Percentiles rank a stretch among this genome's conserved stretches.
phyloP scores from a whole-genome alignment of 371 early-diverging fungal species.

The Capniomyces stellatus region DNA sequence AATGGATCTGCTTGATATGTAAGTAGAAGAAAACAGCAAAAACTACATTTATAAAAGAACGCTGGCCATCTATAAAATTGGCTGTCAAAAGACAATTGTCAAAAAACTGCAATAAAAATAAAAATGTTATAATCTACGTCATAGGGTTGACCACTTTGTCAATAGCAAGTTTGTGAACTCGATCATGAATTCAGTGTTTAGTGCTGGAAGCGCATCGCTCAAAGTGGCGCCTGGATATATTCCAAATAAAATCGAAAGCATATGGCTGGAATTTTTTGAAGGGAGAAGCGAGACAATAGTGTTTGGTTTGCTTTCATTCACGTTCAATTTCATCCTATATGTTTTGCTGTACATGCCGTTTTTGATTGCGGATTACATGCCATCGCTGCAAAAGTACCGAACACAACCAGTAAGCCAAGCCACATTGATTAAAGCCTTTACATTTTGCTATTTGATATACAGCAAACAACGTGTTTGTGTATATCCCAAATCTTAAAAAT shows the following conservation, averaged over 20 bases:
- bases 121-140: no score
- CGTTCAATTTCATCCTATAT: constrained; percentile 60
- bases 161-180: neutral
- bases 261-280: constrained; percentile 42
- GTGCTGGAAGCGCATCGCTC: neutral
- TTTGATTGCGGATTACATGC: constrained; percentile 46
- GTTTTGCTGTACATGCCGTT: constrained; percentile 62
- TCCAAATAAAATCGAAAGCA: constrained; percentile 14
- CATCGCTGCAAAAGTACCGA: constrained; percentile 59
- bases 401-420: constrained; percentile 45
- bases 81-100: no score
- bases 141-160: neutral
- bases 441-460: no score
- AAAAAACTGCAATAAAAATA: no score
- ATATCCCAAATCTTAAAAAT: neutral
- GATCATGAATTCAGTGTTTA: neutral
- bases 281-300: constrained; percentile 49
- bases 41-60: neutral
- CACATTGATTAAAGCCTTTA: no score
- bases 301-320: constrained; percentile 40
- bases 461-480: constrained; percentile 16
- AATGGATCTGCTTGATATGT: no score
- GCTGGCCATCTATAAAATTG: no score
- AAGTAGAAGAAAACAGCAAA: neutral
- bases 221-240: constrained; percentile 1